A percentile compares a stretch with the other conserved stretches of the same genome.
These are phyloP conservation scores for Russula earlei DNA, from an alignment of 768 basidiomycete species.

Conservation along the genomic window DNA sequence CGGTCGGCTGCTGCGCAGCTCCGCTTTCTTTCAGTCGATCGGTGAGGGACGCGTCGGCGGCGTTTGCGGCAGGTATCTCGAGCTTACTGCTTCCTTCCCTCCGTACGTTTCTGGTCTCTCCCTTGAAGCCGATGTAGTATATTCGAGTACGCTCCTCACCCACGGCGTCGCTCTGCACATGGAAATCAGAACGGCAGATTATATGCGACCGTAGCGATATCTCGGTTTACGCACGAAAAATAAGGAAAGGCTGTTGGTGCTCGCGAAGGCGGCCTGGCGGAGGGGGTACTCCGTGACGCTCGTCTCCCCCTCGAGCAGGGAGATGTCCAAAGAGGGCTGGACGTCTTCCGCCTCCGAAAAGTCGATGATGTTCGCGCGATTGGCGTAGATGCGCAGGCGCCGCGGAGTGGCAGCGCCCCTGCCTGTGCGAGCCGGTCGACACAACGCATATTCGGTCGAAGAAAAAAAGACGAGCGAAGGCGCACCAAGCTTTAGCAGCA, in stretches of 20 bases:
- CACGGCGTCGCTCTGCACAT: slow-evolving; percentile 48
- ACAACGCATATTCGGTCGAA: slow-evolving; percentile 7
- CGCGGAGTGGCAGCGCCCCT: slow-evolving; percentile 68
- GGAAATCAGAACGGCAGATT: not conserved
- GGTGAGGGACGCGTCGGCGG: slow-evolving; percentile 59
- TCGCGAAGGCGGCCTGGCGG: slow-evolving; percentile 66
- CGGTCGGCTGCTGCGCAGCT: slow-evolving; percentile 55
- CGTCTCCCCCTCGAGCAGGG: slow-evolving; percentile 60
- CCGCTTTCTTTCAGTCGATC: slow-evolving; percentile 51
- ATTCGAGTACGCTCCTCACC: slow-evolving; percentile 58
- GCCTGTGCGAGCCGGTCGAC: slow-evolving; percentile 32
- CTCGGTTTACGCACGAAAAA: slow-evolving; percentile 59
- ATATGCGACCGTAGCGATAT: not conserved
- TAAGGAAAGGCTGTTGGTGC: slow-evolving; percentile 60
- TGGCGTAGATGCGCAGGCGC: slow-evolving; percentile 67
- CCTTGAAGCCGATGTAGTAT: slow-evolving; percentile 80
- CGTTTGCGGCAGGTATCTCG: slow-evolving; percentile 72
- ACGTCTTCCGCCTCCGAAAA: slow-evolving; percentile 63
- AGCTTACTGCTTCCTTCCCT: slow-evolving; percentile 55
- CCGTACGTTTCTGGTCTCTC: slow-evolving; percentile 45
- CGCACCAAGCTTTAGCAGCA: slow-evolving; percentile 68
- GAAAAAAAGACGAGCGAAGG: not conserved
- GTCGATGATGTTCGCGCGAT: slow-evolving; percentile 65
- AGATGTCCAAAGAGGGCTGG: slow-evolving; percentile 63
- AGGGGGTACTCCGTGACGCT: slow-evolving; percentile 69